Base-by-base conservation (phyloP, 2,329 filamentous ascomycete species). In the Diaporthe velutina region DNA sequence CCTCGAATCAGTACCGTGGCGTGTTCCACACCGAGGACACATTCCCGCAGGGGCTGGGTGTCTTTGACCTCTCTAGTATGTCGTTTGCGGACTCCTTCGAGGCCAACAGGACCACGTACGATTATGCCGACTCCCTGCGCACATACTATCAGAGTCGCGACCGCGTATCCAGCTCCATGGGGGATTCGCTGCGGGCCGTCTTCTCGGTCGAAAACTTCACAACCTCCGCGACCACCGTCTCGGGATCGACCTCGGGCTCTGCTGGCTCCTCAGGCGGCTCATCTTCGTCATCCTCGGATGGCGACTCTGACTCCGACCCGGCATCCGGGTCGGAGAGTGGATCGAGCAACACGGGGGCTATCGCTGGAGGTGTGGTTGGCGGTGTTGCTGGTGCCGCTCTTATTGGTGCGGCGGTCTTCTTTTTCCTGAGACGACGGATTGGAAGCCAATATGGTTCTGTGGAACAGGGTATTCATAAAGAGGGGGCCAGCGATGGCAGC, bases 341-440 rank as follows among this genome's bases (percentile, higher is more conserved):
- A 33, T 52, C 40, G 13, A 55, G 40, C 50, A 68, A n/a, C 13
- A 38, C 45, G 6, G 82, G 81, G 5, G 79, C 79, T 25, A 83
- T 84, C 19, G 76, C 71, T 4, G 78, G 78, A 33, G 78, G 75
- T 8, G 77, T 79, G 1, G 57, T 79, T 2, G 78, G 78, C 6
- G 76, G 77, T 7, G 55, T 77, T 3, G 77, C 64, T 1, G 73
- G 54, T 9, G 42, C 68, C 13, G 64, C 66, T 17, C 54, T 76
- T 22, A 77, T 82, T 52, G 71, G 74, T 6, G 78, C 77, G 7
- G 78, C 76, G 12, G 72, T 81, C 13, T 76, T 79, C 2, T 79
- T 81, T 57, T 74, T 79, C 28, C 25, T 82, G 10, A 75, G 78
- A 8, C 72, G 66, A 22, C 40, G 58, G 38, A 28, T 25, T 19